Percentiles rank a stretch among this genome's conserved stretches.
Conservation (phyloP, 495 filamentous ascomycete species). For the Aspergillus indologenus region DNA sequence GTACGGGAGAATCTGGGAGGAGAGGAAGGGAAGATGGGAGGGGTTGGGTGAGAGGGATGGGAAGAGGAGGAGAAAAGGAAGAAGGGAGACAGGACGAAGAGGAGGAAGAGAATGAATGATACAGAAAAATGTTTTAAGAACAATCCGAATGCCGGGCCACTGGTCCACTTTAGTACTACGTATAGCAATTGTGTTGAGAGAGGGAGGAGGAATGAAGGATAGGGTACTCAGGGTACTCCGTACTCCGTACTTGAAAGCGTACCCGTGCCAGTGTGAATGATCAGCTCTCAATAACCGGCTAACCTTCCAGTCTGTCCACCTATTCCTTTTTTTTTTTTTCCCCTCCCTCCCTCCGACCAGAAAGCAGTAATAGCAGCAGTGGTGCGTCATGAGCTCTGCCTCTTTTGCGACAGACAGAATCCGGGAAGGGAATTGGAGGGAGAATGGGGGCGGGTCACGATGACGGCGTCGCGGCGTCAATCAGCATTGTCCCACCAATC, state of each 20-base stretch:
- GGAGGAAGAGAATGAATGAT: constrained; percentile 19
- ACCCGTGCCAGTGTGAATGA: background rate
- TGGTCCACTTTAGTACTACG: constrained; percentile 4
- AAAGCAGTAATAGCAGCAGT: too few species aligned
- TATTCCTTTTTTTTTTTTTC: background rate
- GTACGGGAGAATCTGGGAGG: background rate
- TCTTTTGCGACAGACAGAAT: constrained; percentile 5
- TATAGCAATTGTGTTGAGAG: background rate
- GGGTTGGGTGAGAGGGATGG: constrained; percentile 17
- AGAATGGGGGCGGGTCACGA: constrained; percentile 22
- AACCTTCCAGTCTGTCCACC: constrained; percentile 26
- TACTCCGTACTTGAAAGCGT: background rate
- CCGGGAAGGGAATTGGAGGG: constrained; percentile 19
- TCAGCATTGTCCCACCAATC: constrained; percentile 38
- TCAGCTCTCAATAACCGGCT: constrained; percentile 19
- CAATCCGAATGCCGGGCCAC: constrained; percentile 2
- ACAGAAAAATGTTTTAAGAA: constrained; percentile 5
- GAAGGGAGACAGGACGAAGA: constrained; percentile 14
- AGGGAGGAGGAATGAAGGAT: background rate
- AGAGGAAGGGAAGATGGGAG: constrained; percentile 23
- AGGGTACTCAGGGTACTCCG: too few species aligned
- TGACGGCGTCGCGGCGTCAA: constrained; percentile 26
- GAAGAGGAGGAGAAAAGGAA: constrained; percentile 18
- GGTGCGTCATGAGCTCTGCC: constrained; percentile 23
- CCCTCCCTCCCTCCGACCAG: background rate